Percentiles rank a stretch among this genome's conserved stretches.
Conservation (phyloP, 2,329 filamentous ascomycete species). For the Colletotrichum orchidophilum region DNA sequence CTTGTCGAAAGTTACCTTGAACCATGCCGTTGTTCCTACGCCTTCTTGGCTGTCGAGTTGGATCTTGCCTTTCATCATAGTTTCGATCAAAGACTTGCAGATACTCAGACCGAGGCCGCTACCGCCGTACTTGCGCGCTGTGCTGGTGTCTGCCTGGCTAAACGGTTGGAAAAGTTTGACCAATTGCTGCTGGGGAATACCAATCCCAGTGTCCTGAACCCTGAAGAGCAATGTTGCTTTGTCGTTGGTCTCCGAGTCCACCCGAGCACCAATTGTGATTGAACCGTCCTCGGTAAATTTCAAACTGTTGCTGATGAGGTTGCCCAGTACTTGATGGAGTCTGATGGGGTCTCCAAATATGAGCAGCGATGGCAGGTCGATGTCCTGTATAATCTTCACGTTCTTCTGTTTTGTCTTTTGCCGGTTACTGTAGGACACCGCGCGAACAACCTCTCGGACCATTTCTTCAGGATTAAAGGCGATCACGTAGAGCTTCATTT, state of each 20-base stretch:
- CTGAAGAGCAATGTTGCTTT: slow-evolving; percentile 82
- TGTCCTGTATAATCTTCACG: slow-evolving; percentile 73
- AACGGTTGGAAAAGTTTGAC: slow-evolving; percentile 92
- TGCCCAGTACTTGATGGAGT: slow-evolving; percentile 76
- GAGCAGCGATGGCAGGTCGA: slow-evolving; percentile 79
- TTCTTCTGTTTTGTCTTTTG: slow-evolving; percentile 71
- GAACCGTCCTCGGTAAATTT: slow-evolving; percentile 92
- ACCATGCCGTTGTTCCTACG: slow-evolving; percentile 77
- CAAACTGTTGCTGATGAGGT: slow-evolving; percentile 90
- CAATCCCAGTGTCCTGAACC: slow-evolving; percentile 90
- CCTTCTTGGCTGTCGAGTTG: slow-evolving; percentile 81
- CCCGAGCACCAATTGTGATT: slow-evolving; percentile 81
- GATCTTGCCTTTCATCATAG: slow-evolving; percentile 88
- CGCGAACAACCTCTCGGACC: slow-evolving; percentile 72
- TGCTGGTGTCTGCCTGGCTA: slow-evolving; percentile 90
- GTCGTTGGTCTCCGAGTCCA: slow-evolving; percentile 76
- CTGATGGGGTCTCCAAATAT: slow-evolving; percentile 74
- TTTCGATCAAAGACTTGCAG: slow-evolving; percentile 93
- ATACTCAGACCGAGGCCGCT: slow-evolving; percentile 92
- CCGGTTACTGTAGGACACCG: slow-evolving; percentile 72
- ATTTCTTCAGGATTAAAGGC: slow-evolving; percentile 75
- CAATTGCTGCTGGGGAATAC: slow-evolving; percentile 83
- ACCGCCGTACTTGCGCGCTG: slow-evolving; percentile 89
- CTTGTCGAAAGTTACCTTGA: slow-evolving; percentile 88
- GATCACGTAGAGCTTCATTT: slow-evolving; percentile 82